Evolutionary conservation across 2,329 filamentous ascomycete genomes (phyloP).

Genomic region (Alternaria hordeiaustralica): DNA sequence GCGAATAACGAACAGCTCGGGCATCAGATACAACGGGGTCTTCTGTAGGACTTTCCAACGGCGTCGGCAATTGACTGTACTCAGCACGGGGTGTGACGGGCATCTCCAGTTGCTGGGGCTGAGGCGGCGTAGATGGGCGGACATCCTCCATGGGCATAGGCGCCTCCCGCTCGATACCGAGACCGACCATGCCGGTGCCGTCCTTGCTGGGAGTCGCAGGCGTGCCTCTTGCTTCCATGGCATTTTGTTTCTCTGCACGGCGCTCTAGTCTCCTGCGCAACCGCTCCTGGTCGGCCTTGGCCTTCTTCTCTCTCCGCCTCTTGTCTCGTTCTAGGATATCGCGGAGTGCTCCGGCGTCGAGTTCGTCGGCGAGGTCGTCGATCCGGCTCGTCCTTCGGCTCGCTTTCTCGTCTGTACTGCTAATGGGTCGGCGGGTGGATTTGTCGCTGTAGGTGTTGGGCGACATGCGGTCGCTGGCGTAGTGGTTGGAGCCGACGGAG

Average conservation of each 20-base stretch:
- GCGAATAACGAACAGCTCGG: constrained; percentile 56
- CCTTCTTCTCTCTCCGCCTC: constrained; percentile 78
- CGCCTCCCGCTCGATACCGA: constrained; percentile 65
- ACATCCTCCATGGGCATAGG: constrained; percentile 63
- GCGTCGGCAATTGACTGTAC: constrained; percentile 42
- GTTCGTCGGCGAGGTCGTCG: constrained; percentile 77
- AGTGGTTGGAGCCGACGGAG: constrained; percentile 68
- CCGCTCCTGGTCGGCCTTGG: constrained; percentile 70
- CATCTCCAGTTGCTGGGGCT: constrained; percentile 24
- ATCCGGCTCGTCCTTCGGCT: constrained; percentile 66
- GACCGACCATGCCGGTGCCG: constrained; percentile 49
- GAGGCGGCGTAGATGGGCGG: constrained; percentile 48
- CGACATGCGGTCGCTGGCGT: constrained; percentile 43
- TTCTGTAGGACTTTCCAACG: constrained; percentile 52
- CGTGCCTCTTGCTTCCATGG: constrained; percentile 60
- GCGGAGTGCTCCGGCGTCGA: constrained; percentile 83
- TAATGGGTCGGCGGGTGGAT: constrained; percentile 57
- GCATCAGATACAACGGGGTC: constrained; percentile 58
- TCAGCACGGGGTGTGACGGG: constrained; percentile 27
- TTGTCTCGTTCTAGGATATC: constrained; percentile 91
- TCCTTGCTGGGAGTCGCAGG: constrained; percentile 66
- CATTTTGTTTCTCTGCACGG: constrained; percentile 67
- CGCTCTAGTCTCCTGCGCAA: constrained; percentile 69
- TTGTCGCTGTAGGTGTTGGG: constrained; percentile 55
- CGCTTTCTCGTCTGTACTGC: constrained; percentile 55